Conservation (phyloP, 2,329 filamentous ascomycete genomes). For the Rosellinia necatrix region DNA sequence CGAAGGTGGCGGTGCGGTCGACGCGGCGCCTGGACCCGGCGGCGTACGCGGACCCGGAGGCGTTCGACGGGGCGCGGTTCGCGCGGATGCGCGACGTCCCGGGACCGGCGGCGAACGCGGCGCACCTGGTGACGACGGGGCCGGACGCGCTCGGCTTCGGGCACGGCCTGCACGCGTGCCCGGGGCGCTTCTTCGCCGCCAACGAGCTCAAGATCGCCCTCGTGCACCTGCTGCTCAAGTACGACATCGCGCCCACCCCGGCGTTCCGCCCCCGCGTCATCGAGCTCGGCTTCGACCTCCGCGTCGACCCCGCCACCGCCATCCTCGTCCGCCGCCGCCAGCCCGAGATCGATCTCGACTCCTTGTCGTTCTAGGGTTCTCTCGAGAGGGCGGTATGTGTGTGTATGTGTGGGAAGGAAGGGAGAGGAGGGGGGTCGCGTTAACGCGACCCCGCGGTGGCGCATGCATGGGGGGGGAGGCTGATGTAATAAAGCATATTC, state of each 20-base stretch:
- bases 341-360: constrained; percentile 28
- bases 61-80: constrained; percentile 33
- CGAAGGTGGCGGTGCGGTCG: constrained; percentile 29
- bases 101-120: constrained; percentile 22
- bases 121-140: constrained; percentile 39
- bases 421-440: no score
- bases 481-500: no score
- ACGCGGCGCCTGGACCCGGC: constrained; percentile 28
- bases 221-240: constrained; percentile 33
- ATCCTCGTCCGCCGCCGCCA: constrained; percentile 29
- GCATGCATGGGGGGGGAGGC: no score
- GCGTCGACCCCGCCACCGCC: constrained; percentile 21
- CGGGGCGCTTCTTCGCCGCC: constrained; percentile 40
- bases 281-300: constrained; percentile 10
- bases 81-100: constrained; percentile 28
- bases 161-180: constrained; percentile 42
- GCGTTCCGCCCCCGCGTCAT: constrained; percentile 7
- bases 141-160: constrained; percentile 42
- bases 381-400: no score
- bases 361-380: constrained; percentile 8
- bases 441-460: no score
- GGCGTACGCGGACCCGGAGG: constrained; percentile 29
- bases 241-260: constrained; percentile 29
- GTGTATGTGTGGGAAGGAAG: no score
- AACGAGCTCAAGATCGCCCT: constrained; percentile 43